These are phyloP conservation scores for Arachis hypogaea DNA, from an alignment of 306 rosid species.

Conservation along the genomic window DNA sequence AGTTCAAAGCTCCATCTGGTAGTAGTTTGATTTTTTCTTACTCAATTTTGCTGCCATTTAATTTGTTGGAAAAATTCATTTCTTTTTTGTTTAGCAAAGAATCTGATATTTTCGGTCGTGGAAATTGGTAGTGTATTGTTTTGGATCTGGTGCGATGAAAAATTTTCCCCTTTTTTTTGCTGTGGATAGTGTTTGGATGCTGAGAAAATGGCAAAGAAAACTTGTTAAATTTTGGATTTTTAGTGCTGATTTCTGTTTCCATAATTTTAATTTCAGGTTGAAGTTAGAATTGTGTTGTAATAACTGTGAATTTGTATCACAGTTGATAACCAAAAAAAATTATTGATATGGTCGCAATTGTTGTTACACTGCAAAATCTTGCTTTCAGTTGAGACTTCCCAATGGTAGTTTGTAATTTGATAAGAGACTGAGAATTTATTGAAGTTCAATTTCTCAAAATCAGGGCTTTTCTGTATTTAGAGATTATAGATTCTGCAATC, in stretches of 20 bases:
- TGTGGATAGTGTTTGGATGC: constrained; percentile 34
- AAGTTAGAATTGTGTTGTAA: too few species aligned
- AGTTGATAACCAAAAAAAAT: background rate
- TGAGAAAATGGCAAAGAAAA: constrained; percentile 35
- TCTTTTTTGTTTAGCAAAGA: background rate
- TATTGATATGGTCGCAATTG: background rate
- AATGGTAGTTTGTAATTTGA: constrained; percentile 4
- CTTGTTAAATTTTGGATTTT: background rate
- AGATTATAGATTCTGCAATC: background rate
- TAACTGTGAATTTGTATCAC: background rate
- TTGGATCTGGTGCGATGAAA: constrained; percentile 12
- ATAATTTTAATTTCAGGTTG: background rate
- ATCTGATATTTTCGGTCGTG: constrained; percentile 1
- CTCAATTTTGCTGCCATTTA: background rate
- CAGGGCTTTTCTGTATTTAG: constrained; percentile 10
- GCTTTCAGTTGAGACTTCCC: background rate
- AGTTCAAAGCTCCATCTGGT: constrained; percentile 62
- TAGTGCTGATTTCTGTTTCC: background rate
- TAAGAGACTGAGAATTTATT: background rate
- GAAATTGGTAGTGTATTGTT: constrained; percentile 15
- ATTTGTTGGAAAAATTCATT: background rate
- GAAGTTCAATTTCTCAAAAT: constrained; percentile 16
- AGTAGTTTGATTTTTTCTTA: background rate
- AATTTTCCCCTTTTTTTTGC: background rate
- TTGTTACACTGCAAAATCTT: background rate